These are phyloP conservation scores for Neurospora cerealis DNA, from an alignment of 495 filamentous ascomycete species.

Conservation along the genomic window DNA sequence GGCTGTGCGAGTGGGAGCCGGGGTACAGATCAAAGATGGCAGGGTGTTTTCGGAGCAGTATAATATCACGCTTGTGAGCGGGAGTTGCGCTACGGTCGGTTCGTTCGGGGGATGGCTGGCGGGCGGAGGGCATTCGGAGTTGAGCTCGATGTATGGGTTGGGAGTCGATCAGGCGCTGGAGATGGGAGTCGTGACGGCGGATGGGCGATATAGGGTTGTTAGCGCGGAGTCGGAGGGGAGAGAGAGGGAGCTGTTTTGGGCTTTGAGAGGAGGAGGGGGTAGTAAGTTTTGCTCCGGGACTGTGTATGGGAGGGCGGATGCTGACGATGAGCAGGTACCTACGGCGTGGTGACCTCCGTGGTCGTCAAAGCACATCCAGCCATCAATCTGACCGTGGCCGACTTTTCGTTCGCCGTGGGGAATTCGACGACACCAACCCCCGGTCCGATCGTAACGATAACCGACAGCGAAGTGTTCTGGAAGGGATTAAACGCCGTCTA, in stretches of 20 bases:
- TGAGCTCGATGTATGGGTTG: slow-evolving; percentile 35
- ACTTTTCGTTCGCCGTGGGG: slow-evolving; percentile 16
- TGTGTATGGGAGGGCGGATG: no score
- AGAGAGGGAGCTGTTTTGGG: slow-evolving; percentile 39
- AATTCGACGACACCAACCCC: slow-evolving; percentile 14
- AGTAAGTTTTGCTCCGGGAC: no score
- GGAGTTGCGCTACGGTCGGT: slow-evolving; percentile 20
- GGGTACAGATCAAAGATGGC: slow-evolving; percentile 32
- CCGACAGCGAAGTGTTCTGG: slow-evolving; percentile 37
- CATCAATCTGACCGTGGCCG: slow-evolving; percentile 21
- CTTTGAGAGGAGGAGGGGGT: slow-evolving; percentile 42
- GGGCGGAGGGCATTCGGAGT: slow-evolving; percentile 34
- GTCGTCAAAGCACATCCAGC: slow-evolving; percentile 35
- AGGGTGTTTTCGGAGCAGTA: slow-evolving; percentile 19
- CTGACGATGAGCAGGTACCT: slow-evolving; percentile 32
- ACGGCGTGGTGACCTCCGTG: slow-evolving; percentile 43
- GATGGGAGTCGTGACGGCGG: slow-evolving; percentile 36
- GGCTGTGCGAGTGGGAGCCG: slow-evolving; percentile 33
- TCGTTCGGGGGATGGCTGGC: slow-evolving; percentile 36
- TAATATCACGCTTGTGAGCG: slow-evolving; percentile 34
- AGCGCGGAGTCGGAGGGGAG: slow-evolving; percentile 34
- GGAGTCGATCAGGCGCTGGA: slow-evolving; percentile 39
- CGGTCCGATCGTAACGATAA: neutral
- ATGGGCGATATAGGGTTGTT: slow-evolving; percentile 24
- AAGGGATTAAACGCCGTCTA: slow-evolving; percentile 32